These are phyloP conservation scores for Amanita phalloides DNA, from an alignment of 768 basidiomycete genomes.

Conservation along the genomic window DNA sequence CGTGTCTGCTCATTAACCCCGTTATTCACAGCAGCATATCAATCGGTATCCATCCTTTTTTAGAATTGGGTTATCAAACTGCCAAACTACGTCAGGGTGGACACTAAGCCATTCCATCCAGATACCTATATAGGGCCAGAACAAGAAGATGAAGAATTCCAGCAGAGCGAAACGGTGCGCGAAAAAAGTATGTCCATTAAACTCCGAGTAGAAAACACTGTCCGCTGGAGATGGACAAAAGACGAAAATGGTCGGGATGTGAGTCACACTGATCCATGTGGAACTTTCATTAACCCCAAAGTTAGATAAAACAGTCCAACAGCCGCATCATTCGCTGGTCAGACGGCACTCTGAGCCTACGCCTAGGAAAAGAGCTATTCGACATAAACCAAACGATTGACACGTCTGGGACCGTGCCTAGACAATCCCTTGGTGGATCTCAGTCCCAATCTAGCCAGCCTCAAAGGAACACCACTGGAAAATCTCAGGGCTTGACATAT, in stretches of 20 bases:
- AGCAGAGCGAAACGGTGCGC: constrained; percentile 47
- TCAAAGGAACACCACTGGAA: constrained; percentile 23
- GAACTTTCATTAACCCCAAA: neutral
- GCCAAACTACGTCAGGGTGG: constrained; percentile 89
- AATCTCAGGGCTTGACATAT: constrained; percentile 74
- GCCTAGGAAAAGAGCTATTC: constrained; percentile 89
- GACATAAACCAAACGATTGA: constrained; percentile 79
- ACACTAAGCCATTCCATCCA: constrained; percentile 83
- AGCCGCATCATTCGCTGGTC: constrained; percentile 91
- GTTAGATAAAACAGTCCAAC: constrained; percentile 78
- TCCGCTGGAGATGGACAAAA: constrained; percentile 92
- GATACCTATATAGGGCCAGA: constrained; percentile 80
- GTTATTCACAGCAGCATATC: neutral
- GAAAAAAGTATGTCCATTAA: constrained; percentile 81
- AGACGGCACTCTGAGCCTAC: constrained; percentile 84
- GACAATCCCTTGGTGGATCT: constrained; percentile 41
- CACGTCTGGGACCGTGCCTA: constrained; percentile 55
- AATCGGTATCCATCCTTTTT: neutral
- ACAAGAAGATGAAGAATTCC: constrained; percentile 57
- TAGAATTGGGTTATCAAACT: constrained; percentile 89
- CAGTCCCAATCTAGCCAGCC: constrained; percentile 33
- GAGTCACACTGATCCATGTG: constrained; percentile 20
- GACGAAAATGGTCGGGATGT: constrained; percentile 70
- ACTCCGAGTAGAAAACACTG: constrained; percentile 85
- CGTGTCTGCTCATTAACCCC: constrained; percentile 15